Evolutionary conservation across 805 yeast species (phyloP).

Genomic region (Wickerhamiella shivajii): DNA sequence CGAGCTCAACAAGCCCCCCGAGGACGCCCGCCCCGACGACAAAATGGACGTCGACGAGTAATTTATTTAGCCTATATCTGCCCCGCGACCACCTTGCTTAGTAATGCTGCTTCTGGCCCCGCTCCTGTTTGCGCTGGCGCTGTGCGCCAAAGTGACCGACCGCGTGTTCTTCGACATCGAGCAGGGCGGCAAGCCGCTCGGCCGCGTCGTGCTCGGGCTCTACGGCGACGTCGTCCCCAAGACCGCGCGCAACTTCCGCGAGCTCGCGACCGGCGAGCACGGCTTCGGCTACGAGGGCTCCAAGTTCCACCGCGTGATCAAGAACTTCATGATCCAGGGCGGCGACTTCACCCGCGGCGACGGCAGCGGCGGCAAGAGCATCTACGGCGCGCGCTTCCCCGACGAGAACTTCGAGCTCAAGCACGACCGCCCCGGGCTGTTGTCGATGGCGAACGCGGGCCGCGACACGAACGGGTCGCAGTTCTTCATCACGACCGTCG

Average conservation of each 20-base stretch:
- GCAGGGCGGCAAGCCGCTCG: conserved; percentile 64
- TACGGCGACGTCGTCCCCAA: conserved; percentile 78
- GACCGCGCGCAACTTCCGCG: conserved; percentile 79
- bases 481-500: conserved; percentile 86
- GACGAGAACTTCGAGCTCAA: conserved; percentile 62
- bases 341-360: conserved; percentile 57
- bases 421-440: conserved; percentile 46
- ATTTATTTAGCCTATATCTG: too few relatives aligned
- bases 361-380: conserved; percentile 68
- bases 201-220: conserved; percentile 74
- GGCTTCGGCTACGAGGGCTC: conserved; percentile 50
- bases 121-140: conserved; percentile 11
- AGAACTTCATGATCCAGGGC: conserved; percentile 70
- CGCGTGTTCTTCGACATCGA: conserved; percentile 75
- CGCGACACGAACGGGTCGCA: conserved; percentile 71
- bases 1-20: too few relatives aligned
- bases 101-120: conserved; percentile 9
- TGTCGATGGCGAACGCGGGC: conserved; percentile 72
- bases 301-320: conserved; percentile 59
- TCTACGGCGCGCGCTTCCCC: conserved; percentile 54
- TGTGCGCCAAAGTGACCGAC: conserved; percentile 42
- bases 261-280: conserved; percentile 63
- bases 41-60: too few relatives aligned
- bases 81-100: background rate
- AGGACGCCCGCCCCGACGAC: too few relatives aligned